phyloP scores from a whole-genome alignment of 306 rosid species.

The Potentilla sterilis region DNA sequence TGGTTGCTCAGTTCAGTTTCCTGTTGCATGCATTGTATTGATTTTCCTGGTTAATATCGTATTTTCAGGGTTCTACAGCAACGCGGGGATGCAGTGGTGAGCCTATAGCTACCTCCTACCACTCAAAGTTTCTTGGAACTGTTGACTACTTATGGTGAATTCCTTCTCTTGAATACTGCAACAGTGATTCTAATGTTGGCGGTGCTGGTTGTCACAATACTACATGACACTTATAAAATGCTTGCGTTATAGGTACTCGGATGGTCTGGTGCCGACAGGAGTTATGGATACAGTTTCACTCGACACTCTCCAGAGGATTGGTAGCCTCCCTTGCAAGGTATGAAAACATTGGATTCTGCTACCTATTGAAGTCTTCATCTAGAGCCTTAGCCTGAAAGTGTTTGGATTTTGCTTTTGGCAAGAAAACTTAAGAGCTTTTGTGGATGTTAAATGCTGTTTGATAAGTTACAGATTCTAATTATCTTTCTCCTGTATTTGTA shows the following conservation, averaged over 20 bases:
- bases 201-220: conserved; percentile 8
- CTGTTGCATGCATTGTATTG: neutral
- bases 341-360: conserved; percentile 8
- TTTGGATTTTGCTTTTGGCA: neutral
- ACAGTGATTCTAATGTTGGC: conserved; percentile 8
- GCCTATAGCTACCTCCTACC: conserved; percentile 85
- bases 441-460: neutral
- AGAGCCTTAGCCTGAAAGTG: neutral
- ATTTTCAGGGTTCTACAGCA: conserved; percentile 55
- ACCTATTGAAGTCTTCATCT: neutral
- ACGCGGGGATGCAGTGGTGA: conserved; percentile 70
- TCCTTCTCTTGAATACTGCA: conserved; percentile 12
- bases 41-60: conserved; percentile 1
- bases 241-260: conserved; percentile 58
- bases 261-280: conserved; percentile 60
- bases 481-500: neutral
- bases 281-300: conserved; percentile 74
- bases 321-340: conserved; percentile 94
- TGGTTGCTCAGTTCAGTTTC: neutral
- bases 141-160: conserved; percentile 89
- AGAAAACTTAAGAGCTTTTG: neutral
- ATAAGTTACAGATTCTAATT: neutral
- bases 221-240: conserved; percentile 15
- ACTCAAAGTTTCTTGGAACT: conserved; percentile 86
- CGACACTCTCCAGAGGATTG: conserved; percentile 53